These are phyloP conservation scores for Graphiopsis chlorocephala DNA, from an alignment of 2,329 filamentous ascomycete genomes.

Conservation along the genomic window DNA sequence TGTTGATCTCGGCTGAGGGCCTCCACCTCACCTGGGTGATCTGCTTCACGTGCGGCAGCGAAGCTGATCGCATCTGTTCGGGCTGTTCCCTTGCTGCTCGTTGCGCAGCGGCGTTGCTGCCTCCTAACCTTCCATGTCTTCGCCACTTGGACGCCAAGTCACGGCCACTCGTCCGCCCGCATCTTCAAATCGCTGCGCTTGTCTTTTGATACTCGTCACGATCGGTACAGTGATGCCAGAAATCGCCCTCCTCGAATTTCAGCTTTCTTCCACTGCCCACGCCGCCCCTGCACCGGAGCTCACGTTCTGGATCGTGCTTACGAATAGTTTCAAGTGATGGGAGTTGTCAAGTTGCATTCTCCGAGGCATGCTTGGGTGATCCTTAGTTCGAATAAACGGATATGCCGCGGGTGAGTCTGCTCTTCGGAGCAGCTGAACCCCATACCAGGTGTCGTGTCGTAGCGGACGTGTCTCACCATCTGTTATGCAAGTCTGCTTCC, in stretches of 20 bases:
- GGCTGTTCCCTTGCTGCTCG: slow-evolving; percentile 3
- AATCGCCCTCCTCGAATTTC: no score
- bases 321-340: no score
- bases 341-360: no score
- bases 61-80: neutral
- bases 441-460: no score
- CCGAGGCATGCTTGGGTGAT: no score
- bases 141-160: neutral
- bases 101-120: neutral
- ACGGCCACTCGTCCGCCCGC: slow-evolving; percentile 26
- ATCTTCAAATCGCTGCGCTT: neutral
- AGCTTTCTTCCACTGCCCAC: neutral
- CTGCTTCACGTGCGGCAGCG: slow-evolving; percentile 6
- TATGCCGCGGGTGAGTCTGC: no score
- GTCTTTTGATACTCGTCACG: neutral
- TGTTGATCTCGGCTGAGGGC: neutral
- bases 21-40: neutral
- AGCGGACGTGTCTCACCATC: no score
- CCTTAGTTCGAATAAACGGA: no score
- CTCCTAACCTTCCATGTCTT: neutral
- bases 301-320: no score
- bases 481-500: neutral
- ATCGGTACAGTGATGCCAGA: no score
- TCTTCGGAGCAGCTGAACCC: no score
- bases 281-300: neutral